Conservation (phyloP, 768 basidiomycete species). For the Lactarius psammicola region DNA sequence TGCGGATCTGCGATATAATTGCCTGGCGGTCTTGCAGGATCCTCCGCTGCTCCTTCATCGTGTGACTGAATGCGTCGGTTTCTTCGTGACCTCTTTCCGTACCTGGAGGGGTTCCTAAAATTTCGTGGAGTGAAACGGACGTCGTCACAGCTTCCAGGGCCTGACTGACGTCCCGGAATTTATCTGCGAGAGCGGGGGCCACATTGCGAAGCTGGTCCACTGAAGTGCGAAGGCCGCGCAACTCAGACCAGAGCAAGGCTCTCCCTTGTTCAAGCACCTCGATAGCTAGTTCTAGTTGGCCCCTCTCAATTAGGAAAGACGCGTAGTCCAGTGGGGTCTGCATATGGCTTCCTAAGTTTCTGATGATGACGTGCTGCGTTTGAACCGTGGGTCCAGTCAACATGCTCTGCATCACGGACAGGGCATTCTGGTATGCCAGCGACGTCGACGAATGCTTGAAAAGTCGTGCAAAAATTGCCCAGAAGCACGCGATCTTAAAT, state of each 20-base stretch:
- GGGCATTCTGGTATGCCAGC: conserved; percentile 1
- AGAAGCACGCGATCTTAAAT: not conserved
- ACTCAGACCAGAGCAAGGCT: conserved; percentile 18
- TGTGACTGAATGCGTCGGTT: conserved; percentile 4
- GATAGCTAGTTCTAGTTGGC: conserved; percentile 7
- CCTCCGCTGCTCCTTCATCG: conserved; percentile 4
- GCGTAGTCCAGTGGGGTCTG: conserved; percentile 1
- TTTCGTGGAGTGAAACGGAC: not conserved
- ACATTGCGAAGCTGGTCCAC: conserved; percentile 14
- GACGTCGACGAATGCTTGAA: not conserved
- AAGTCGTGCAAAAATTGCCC: not conserved
- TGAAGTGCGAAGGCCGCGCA: conserved; percentile 18
- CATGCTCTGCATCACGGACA: conserved; percentile 1
- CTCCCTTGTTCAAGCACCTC: conserved; percentile 27
- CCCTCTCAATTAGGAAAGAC: conserved; percentile 4
- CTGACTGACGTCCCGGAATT: not conserved
- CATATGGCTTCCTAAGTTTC: not conserved
- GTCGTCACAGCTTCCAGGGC: not conserved
- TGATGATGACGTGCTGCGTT: conserved; percentile 1
- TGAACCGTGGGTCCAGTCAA: conserved; percentile 3
- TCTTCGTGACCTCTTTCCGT: not conserved
- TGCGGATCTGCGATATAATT: conserved; percentile 7
- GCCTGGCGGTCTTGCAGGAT: not conserved
- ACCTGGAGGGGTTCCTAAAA: not conserved
- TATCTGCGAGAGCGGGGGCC: conserved; percentile 18